Base-by-base conservation (phyloP, 306 rosid genomes). In the Abrus pulchellus region DNA sequence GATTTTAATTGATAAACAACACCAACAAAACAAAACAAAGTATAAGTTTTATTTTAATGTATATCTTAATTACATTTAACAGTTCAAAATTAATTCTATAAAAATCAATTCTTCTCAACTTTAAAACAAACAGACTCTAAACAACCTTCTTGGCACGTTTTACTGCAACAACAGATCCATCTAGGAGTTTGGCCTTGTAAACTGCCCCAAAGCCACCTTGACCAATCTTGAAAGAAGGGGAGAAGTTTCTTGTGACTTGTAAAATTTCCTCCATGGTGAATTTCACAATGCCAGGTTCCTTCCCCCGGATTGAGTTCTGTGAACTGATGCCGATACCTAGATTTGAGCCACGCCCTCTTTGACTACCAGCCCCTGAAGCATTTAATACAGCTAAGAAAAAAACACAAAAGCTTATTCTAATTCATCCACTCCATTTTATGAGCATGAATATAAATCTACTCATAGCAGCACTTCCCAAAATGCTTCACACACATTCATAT, bases 181-280 rank as follows among this genome's bases (percentile, higher is more conserved):
- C 87, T 3, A 14, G 73, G 5, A 96, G 97, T 78, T 82, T 93
- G 10, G 94, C 97, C 86, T 83, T 93, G 83, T 89, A 96, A 41
- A 96, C 97, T 6, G 94, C 79, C 59, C 99, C 99, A 55, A 96
- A 96, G 72, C 99, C 99, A 30, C 99, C 99, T 88, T 92, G 99
- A 57, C 99, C 99, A 65, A 96, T 87, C 90, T 93, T 93, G 41
- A 75, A 80, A 68, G 98, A 71, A 8, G 97, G 89, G 14, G 98
- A 93, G 88, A 96, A 96, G 68, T 88, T 96, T 75, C 82, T 92
- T 0, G 99, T 96, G 80, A 85, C 97, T 83, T 67, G 86, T 54
- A 80, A 52, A 74, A 96, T 89, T 85, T 90, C 94, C 53, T 93
- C 92, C 83, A 92, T 81, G 62, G 89, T 89, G 87, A 89, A 90